phyloP scores from a whole-genome alignment of 306 rosid species.

The Acacia acuminata region DNA sequence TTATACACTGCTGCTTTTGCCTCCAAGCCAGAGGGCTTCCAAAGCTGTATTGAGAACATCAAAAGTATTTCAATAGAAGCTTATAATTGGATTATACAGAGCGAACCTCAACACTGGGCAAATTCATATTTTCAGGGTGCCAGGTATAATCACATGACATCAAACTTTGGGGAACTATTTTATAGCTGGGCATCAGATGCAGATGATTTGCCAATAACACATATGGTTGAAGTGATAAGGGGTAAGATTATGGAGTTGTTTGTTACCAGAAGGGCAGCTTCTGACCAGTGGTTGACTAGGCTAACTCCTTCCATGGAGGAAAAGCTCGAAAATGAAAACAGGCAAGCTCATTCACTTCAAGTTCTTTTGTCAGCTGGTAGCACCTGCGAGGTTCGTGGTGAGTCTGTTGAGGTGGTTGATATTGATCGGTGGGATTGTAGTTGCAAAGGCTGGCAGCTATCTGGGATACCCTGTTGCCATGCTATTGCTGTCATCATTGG shows the following conservation, averaged over 20 bases:
- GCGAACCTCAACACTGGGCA: constrained; percentile 88
- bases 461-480: constrained; percentile 89
- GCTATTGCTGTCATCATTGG: constrained; percentile 73
- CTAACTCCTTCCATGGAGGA: constrained; percentile 92
- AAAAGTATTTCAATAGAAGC: constrained; percentile 81
- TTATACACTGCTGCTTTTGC: constrained; percentile 85
- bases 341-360: constrained; percentile 55
- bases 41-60: constrained; percentile 69
- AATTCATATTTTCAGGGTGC: constrained; percentile 87
- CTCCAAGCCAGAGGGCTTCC: constrained; percentile 65
- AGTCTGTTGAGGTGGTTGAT: constrained; percentile 71
- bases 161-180: constrained; percentile 92
- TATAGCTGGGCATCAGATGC: constrained; percentile 91
- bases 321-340: constrained; percentile 72
- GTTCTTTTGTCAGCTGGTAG: constrained; percentile 58
- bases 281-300: constrained; percentile 75
- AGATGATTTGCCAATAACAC: constrained; percentile 90
- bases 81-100: constrained; percentile 78
- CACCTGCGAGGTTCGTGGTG: constrained; percentile 88
- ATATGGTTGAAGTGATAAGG: constrained; percentile 88
- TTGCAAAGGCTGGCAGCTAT: constrained; percentile 86
- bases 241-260: constrained; percentile 83
- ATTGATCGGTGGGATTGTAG: constrained; percentile 86
- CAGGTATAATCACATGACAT: constrained; percentile 84
- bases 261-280: constrained; percentile 55